These are phyloP conservation scores for Mucor sp. DNA, from an alignment of 371 early-diverging fungal species.

Conservation along the genomic window DNA sequence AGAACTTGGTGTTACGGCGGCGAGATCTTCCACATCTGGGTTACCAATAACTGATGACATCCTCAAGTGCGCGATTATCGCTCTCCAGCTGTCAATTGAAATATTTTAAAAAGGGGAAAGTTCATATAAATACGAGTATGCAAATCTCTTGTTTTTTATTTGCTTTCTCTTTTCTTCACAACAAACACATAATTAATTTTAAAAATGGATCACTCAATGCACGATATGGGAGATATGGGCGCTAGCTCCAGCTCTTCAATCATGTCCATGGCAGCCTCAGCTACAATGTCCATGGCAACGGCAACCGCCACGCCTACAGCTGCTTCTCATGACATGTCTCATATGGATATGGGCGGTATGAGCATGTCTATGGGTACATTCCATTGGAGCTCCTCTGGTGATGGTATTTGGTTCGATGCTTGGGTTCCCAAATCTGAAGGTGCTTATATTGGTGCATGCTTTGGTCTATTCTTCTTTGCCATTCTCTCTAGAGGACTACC, in stretches of 20 bases:
- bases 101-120: neutral
- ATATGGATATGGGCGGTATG: slow-evolving; percentile 17
- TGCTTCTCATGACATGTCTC: slow-evolving; percentile 2
- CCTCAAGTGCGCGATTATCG: slow-evolving; percentile 28
- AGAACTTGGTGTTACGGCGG: slow-evolving; percentile 1
- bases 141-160: neutral
- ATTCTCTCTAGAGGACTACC: slow-evolving; percentile 51
- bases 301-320: slow-evolving; percentile 1
- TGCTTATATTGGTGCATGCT: slow-evolving; percentile 59
- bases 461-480: slow-evolving; percentile 56
- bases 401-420: slow-evolving; percentile 42
- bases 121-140: slow-evolving; percentile 7
- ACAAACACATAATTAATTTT: neutral
- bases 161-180: neutral
- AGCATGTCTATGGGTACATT: slow-evolving; percentile 49
- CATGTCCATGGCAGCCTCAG: slow-evolving; percentile 3
- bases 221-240: slow-evolving; percentile 12
- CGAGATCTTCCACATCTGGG: neutral
- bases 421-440: slow-evolving; percentile 54
- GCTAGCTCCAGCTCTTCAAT: neutral
- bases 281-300: slow-evolving; percentile 7
- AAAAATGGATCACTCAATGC: slow-evolving; percentile 30
- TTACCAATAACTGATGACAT: slow-evolving; percentile 17
- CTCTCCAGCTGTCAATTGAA: slow-evolving; percentile 22
- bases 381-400: slow-evolving; percentile 44